These are phyloP conservation scores for Mortierella sp. DNA, from an alignment of 371 early-diverging fungal genomes.

Conservation along the genomic window DNA sequence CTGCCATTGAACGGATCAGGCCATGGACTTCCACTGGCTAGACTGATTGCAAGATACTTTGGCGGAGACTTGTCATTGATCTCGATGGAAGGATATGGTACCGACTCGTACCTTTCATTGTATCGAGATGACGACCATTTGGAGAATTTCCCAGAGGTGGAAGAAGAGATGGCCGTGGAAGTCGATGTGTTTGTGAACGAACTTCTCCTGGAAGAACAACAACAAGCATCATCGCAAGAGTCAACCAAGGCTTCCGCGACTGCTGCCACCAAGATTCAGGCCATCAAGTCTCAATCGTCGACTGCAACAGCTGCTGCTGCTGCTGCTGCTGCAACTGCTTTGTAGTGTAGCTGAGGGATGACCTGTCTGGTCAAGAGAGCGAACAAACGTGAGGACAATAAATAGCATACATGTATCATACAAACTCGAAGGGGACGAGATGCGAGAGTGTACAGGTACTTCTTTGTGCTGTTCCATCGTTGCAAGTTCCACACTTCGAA, in stretches of 20 bases:
- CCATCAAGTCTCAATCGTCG: too few relatives aligned
- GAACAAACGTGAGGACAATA: too few relatives aligned
- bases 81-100: slow-evolving; percentile 79
- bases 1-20: slow-evolving; percentile 62
- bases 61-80: slow-evolving; percentile 79
- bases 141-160: slow-evolving; percentile 61
- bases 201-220: neutral
- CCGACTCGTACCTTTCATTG: slow-evolving; percentile 78
- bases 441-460: too few relatives aligned
- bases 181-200: slow-evolving; percentile 50
- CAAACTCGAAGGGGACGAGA: too few relatives aligned
- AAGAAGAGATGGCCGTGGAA: slow-evolving; percentile 36
- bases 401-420: too few relatives aligned
- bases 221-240: too few relatives aligned
- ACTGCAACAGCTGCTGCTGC: neutral
- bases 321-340: slow-evolving; percentile 18
- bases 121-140: slow-evolving; percentile 62
- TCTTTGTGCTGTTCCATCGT: too few relatives aligned
- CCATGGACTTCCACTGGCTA: slow-evolving; percentile 57
- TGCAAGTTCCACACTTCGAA: too few relatives aligned
- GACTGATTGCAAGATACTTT: slow-evolving; percentile 63
- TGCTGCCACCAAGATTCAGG: too few relatives aligned
- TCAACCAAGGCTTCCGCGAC: too few relatives aligned
- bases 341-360: slow-evolving; percentile 37
- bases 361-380: slow-evolving; percentile 25